These are phyloP conservation scores for Alternaria viburni DNA, from an alignment of 2,329 filamentous ascomycete species.

Conservation along the genomic window DNA sequence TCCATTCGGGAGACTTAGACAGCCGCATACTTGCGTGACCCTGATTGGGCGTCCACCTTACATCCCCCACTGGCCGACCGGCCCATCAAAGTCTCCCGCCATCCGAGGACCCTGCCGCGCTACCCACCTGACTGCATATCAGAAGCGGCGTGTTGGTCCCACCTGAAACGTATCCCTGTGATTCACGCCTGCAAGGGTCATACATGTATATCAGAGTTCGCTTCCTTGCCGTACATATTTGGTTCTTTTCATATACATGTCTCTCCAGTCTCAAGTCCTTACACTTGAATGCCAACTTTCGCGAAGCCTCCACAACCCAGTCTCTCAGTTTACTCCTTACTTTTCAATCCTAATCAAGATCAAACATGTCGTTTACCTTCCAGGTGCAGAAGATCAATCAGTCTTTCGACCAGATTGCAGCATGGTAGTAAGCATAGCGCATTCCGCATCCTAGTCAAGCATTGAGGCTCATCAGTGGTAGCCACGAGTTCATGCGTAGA, in stretches of 20 bases:
- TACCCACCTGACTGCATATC: constrained; percentile 27
- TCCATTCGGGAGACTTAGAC: background rate
- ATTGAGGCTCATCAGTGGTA: constrained; percentile 14
- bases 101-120: constrained; percentile 22
- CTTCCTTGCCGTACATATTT: background rate
- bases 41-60: constrained; percentile 18
- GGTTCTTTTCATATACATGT: background rate
- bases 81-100: constrained; percentile 12
- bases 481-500: constrained; percentile 40
- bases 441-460: background rate
- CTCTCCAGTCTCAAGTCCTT: background rate
- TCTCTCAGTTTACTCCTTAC: background rate
- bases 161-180: constrained; percentile 15
- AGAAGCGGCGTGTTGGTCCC: constrained; percentile 23
- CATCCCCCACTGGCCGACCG: constrained; percentile 11
- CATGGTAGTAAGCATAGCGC: constrained; percentile 39
- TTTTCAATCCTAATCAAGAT: background rate
- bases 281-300: background rate
- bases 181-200: constrained; percentile 15
- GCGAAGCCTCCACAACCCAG: background rate
- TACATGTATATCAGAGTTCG: constrained; percentile 25
- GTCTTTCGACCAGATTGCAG: constrained; percentile 40
- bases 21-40: background rate
- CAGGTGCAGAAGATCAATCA: constrained; percentile 41
- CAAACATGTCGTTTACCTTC: constrained; percentile 41